These are phyloP conservation scores for Neofusicoccum kwambonambiense DNA, from an alignment of 2,329 filamentous ascomycete species.

Conservation along the genomic window DNA sequence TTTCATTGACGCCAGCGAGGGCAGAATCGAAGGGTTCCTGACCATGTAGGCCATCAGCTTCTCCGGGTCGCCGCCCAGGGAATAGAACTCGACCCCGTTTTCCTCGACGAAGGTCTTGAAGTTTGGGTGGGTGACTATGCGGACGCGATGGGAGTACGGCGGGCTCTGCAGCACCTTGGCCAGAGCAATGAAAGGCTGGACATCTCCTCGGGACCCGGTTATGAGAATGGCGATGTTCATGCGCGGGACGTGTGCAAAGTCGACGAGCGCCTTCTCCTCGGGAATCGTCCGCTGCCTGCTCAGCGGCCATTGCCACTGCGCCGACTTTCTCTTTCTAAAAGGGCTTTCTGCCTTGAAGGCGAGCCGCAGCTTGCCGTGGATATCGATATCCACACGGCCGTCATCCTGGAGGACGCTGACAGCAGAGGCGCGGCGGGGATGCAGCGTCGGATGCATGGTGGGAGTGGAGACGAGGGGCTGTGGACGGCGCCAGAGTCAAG, in stretches of 20 bases:
- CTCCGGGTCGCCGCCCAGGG: conserved; percentile 73
- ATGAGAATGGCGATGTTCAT: conserved; percentile 83
- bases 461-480: too few relatives aligned
- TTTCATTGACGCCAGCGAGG: conserved; percentile 68
- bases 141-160: conserved; percentile 67
- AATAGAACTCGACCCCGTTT: conserved; percentile 77
- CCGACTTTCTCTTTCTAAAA: not conserved
- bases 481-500: too few relatives aligned
- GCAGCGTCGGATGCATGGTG: not conserved
- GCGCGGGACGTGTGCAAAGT: not conserved
- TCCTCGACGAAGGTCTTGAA: conserved; percentile 75
- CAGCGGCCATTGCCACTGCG: too few relatives aligned
- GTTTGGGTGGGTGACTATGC: conserved; percentile 75
- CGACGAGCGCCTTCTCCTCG: not conserved
- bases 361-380: not conserved
- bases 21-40: conserved; percentile 76
- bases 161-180: conserved; percentile 69
- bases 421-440: not conserved
- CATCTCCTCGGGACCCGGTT: conserved; percentile 76
- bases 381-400: not conserved
- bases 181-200: conserved; percentile 76
- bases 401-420: not conserved
- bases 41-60: conserved; percentile 90
- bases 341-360: not conserved
- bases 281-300: not conserved